phyloP scores from a whole-genome alignment of 2,329 filamentous ascomycete genomes.

The Hypocreales sp. region DNA sequence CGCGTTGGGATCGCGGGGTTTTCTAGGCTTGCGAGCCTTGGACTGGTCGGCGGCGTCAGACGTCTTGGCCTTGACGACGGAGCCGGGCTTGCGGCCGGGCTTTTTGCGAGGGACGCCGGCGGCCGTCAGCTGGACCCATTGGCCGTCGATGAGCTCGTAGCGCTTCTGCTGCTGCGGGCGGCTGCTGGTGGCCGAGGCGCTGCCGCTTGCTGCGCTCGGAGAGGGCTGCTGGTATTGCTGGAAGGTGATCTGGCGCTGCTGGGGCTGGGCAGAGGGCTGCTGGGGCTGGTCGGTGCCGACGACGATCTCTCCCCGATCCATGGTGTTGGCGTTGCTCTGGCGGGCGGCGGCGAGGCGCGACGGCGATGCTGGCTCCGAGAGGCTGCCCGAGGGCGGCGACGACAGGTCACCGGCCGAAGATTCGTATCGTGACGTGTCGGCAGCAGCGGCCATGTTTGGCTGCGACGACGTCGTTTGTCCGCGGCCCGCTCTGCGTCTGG shows the following conservation, averaged over 20 bases:
- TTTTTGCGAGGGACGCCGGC: constrained; percentile 46
- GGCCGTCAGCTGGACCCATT: constrained; percentile 35
- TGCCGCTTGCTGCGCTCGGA: constrained; percentile 5
- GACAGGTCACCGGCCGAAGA: constrained; percentile 34
- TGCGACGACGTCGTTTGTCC: constrained; percentile 1
- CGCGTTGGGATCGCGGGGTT: constrained; percentile 43
- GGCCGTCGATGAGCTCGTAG: constrained; percentile 20
- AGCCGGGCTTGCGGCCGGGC: constrained; percentile 49
- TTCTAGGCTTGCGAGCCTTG: constrained; percentile 37
- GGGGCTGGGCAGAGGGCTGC: constrained; percentile 1
- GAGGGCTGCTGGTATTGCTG: constrained; percentile 9
- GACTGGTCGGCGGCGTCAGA: constrained; percentile 18
- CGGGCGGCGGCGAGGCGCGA: constrained; percentile 17
- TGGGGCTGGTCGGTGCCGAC: constrained; percentile 24
- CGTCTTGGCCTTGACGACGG: constrained; percentile 27
- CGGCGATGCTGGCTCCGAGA: constrained; percentile 33
- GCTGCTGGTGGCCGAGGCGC: not conserved
- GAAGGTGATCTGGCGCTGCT: constrained; percentile 10
- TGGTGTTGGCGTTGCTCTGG: constrained; percentile 14
- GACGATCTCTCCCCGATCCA: constrained; percentile 29
- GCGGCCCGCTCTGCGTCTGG: constrained; percentile 1
- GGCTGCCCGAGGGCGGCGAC: constrained; percentile 32
- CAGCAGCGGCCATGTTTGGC: constrained; percentile 12
- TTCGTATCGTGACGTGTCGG: constrained; percentile 23
- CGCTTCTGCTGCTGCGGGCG: constrained; percentile 11